phyloP scores from a whole-genome alignment of 2,329 filamentous ascomycete genomes.

The Ophiostoma piceae region DNA sequence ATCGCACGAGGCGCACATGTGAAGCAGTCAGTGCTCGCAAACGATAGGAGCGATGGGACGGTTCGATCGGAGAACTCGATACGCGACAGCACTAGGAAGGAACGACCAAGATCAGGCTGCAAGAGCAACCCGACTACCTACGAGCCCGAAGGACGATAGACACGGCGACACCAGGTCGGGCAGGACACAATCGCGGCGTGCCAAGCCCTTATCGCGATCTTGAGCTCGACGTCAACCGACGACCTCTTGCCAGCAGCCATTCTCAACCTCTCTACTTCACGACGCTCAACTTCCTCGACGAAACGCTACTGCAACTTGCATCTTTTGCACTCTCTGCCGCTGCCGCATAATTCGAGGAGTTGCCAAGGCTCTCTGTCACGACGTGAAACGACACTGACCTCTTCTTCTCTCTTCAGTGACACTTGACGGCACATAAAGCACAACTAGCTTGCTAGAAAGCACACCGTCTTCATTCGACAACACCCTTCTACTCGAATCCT shows the following conservation, averaged over 20 bases:
- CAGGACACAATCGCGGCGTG: not conserved
- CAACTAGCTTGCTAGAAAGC: not conserved
- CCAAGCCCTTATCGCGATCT: constrained; percentile 4
- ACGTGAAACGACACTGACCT: constrained; percentile 15
- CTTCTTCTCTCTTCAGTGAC: not conserved
- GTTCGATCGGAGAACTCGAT: not conserved
- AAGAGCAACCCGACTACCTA: not conserved
- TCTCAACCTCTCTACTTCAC: not conserved
- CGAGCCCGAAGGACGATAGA: not conserved
- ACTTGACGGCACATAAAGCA: not conserved
- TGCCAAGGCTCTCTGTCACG: not conserved
- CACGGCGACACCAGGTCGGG: not conserved
- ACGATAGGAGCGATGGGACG: not conserved
- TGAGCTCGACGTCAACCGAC: not conserved
- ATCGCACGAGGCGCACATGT: not conserved
- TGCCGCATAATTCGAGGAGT: not conserved
- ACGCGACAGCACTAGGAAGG: not conserved
- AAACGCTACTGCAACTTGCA: not conserved
- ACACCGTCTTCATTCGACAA: not conserved
- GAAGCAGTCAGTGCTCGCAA: not conserved
- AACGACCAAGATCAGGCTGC: not conserved
- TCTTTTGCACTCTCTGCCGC: not conserved
- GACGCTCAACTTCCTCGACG: not conserved
- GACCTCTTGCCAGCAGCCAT: not conserved
- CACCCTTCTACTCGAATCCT: not conserved